phyloP scores from a whole-genome alignment of 805 yeast genomes.

The Ogataea haglerorum region DNA sequence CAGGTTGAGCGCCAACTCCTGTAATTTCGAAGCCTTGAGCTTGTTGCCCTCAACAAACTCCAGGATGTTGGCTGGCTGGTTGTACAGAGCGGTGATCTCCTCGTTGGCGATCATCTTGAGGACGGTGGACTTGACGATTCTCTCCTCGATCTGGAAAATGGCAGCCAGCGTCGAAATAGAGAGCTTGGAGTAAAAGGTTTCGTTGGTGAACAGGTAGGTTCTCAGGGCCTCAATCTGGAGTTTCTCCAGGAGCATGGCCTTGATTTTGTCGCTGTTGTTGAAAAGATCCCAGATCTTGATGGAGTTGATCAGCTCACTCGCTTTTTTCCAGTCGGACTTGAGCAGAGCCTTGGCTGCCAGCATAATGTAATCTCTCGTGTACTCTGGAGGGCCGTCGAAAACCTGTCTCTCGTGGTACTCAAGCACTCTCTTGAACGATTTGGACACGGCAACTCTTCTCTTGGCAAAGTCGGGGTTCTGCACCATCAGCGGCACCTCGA shows the following conservation, averaged over 20 bases:
- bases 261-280: conserved; percentile 63
- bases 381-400: conserved; percentile 97
- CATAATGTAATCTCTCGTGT: conserved; percentile 88
- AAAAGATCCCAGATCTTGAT: conserved; percentile 86
- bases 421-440: conserved; percentile 85
- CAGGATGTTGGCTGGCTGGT: conserved; percentile 59
- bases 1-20: conserved; percentile 80
- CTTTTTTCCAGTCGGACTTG: conserved; percentile 83
- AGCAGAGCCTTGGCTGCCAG: conserved; percentile 88
- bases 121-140: conserved; percentile 58
- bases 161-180: conserved; percentile 62
- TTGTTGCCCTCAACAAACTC: conserved; percentile 66
- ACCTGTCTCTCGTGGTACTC: conserved; percentile 93
- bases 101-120: conserved; percentile 73
- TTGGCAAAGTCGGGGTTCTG: conserved; percentile 65
- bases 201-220: conserved; percentile 87
- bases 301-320: conserved; percentile 65
- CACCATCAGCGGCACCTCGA: conserved; percentile 90
- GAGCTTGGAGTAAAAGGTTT: conserved; percentile 68
- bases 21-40: conserved; percentile 72
- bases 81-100: conserved; percentile 74
- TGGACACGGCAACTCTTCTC: conserved; percentile 49
- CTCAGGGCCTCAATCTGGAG: conserved; percentile 88
- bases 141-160: conserved; percentile 60
- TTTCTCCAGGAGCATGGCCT: conserved; percentile 68